Evolutionary conservation across 768 basidiomycete genomes (phyloP), one percentile per base, ranked within the genome.

Genomic region (Pilatotrama ljubarskyi): DNA sequence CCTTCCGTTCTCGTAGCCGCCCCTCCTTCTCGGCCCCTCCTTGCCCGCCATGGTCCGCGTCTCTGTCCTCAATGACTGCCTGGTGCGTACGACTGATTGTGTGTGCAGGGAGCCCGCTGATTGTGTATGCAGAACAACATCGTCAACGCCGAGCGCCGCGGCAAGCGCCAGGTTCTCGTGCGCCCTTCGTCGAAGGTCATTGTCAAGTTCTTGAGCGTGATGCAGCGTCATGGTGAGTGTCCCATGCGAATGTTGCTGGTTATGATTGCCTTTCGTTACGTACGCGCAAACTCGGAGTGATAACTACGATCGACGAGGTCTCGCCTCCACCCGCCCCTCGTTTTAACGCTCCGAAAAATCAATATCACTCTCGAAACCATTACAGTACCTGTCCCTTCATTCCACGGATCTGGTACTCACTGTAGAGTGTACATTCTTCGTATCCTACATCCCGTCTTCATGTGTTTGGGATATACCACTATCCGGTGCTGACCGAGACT

Each of bases 71-170:
- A 84, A 91, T 81, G 84, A 84, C 83, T 91, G 78, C 71, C 74
- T 80, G 57, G 80, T 78, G 67, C 71, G 76, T 58, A 20, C 24
- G 3, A 22, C 17, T 22, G 24, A 3, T 50, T 29, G 13, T 18
- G 47, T 42, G 25, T 24, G 42, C 63, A 58, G 48, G 51, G 59
- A 35, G 25, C n/a, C 15, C 57, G 22, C 40, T 60, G 24, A 63
- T n/a, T 43, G 15, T 1, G 24, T 11, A 3, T 40, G 17, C 74
- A 90, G 86, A 98, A 96, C 87, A 96, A 92, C 86, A 97, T 98
- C 68, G 93, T 97, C 87, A 99, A 99, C 68, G 97, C 97, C 72
- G 97, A 98, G 83, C 93, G 94, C 74, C 92, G 95, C 73, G 97
- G 97, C 72, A 99, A 99, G 83, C 93, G 97, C 71, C 97, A 99